Percentiles rank a stretch among this genome's conserved stretches.
Evolutionary conservation across 495 filamentous ascomycete genomes (phyloP).

Genomic region (Physcia stellaris): DNA sequence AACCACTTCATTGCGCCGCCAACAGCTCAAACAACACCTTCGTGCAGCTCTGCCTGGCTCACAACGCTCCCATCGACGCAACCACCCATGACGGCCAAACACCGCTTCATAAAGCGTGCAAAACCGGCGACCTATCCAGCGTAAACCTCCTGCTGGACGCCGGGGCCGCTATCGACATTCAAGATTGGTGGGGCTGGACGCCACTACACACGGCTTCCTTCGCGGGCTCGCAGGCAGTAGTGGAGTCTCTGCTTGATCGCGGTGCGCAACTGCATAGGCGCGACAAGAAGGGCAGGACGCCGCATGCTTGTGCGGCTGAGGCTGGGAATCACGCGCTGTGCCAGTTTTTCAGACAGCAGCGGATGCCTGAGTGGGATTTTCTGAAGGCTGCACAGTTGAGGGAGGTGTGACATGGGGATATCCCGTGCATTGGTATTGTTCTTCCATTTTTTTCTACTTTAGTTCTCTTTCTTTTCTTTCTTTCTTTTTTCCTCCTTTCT

Average conservation of each 20-base stretch:
- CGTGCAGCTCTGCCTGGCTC: conserved; percentile 2
- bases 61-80: conserved; percentile 1
- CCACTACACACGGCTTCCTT: conserved; percentile 5
- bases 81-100: conserved; percentile 5
- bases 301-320: conserved; percentile 3
- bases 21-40: not conserved
- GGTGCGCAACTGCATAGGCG: not conserved
- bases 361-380: too few relatives aligned
- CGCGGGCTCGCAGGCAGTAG: conserved; percentile 3
- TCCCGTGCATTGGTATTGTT: too few relatives aligned
- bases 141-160: conserved; percentile 2
- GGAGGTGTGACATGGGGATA: too few relatives aligned
- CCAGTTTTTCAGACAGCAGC: conserved; percentile 3
- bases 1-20: conserved; percentile 9
- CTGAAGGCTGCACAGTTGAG: too few relatives aligned
- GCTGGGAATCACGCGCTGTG: conserved; percentile 4
- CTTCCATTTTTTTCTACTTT: too few relatives aligned
- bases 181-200: conserved; percentile 3
- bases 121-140: not conserved
- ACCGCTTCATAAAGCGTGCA: conserved; percentile 6
- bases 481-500: too few relatives aligned
- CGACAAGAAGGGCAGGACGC: not conserved
- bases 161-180: conserved; percentile 4
- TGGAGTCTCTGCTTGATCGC: conserved; percentile 1
- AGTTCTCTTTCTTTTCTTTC: too few relatives aligned